Conservation (phyloP, 345 rosid species). For the Melaleuca quinquenervia region DNA sequence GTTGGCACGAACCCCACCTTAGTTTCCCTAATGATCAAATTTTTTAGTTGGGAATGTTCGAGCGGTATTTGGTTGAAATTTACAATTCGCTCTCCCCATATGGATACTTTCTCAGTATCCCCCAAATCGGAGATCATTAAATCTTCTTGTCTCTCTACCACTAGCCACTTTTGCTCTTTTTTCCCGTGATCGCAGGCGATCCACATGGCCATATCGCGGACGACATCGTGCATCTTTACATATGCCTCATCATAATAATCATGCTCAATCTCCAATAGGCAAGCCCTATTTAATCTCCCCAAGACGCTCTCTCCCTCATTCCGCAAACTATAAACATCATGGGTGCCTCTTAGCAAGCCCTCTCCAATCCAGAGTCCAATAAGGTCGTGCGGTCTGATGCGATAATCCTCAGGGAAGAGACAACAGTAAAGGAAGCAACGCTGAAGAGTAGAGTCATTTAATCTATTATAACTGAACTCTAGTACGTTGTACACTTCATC, state of each 20-base stretch:
- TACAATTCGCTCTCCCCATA: not conserved
- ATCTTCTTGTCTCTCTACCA: not conserved
- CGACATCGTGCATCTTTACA: constrained; percentile 14
- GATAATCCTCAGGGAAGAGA: constrained; percentile 3
- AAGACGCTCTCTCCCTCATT: not conserved
- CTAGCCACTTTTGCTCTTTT: not conserved
- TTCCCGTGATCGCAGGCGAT: not conserved
- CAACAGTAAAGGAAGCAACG: constrained; percentile 5
- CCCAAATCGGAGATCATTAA: not conserved
- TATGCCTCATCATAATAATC: not conserved
- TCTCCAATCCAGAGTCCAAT: constrained; percentile 13
- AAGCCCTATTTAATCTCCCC: not conserved
- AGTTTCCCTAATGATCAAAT: not conserved
- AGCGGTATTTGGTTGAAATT: not conserved
- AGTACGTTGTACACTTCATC: not conserved
- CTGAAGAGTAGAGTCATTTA: not conserved
- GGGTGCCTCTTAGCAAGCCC: not conserved
- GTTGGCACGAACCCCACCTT: not conserved
- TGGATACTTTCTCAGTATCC: not conserved
- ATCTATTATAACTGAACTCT: constrained; percentile 7
- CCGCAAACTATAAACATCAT: not conserved
- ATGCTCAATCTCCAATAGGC: constrained; percentile 2
- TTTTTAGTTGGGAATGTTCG: not conserved
- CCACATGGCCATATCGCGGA: constrained; percentile 15
- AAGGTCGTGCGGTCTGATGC: not conserved